Conservation (phyloP, 345 rosid genomes). For the Hibiscus mutabilis region DNA sequence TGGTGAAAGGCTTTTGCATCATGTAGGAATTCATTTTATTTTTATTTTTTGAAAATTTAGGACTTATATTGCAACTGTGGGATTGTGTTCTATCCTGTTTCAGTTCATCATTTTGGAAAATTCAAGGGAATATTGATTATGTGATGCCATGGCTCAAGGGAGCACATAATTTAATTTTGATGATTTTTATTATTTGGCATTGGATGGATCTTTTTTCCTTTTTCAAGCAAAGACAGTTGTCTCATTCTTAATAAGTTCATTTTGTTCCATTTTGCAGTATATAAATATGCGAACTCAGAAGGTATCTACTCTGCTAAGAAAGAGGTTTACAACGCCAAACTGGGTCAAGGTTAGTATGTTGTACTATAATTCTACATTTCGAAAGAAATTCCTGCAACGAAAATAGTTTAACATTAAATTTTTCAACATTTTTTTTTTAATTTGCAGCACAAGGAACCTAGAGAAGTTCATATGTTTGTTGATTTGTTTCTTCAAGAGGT, state of each 20-base stretch:
- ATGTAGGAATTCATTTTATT: conserved; percentile 46
- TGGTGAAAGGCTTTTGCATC: conserved; percentile 80
- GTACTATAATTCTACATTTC: conserved; percentile 8
- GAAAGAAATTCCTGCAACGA: not conserved
- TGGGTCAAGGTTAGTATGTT: conserved; percentile 78
- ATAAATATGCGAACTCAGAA: conserved; percentile 72
- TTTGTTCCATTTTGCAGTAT: conserved; percentile 43
- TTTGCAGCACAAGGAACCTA: conserved; percentile 96
- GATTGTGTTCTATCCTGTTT: not conserved
- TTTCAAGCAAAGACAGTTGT: not conserved
- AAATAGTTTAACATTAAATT: conserved; percentile 10
- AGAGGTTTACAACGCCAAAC: conserved; percentile 91
- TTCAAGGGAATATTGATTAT: not conserved
- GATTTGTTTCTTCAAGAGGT: conserved; percentile 97
- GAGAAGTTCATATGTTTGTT: conserved; percentile 97
- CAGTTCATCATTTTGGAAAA: not conserved
- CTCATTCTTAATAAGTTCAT: not conserved
- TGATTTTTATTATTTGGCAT: not conserved
- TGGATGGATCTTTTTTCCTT: not conserved
- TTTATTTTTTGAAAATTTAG: conserved; percentile 7
- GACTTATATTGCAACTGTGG: not conserved
- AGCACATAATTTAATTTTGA: not conserved
- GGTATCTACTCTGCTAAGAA: conserved; percentile 80
- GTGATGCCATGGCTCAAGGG: not conserved
- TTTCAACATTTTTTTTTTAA: conserved; percentile 12